phyloP scores from a whole-genome alignment of 2,329 filamentous ascomycete genomes.

The Colletotrichum tropicale region DNA sequence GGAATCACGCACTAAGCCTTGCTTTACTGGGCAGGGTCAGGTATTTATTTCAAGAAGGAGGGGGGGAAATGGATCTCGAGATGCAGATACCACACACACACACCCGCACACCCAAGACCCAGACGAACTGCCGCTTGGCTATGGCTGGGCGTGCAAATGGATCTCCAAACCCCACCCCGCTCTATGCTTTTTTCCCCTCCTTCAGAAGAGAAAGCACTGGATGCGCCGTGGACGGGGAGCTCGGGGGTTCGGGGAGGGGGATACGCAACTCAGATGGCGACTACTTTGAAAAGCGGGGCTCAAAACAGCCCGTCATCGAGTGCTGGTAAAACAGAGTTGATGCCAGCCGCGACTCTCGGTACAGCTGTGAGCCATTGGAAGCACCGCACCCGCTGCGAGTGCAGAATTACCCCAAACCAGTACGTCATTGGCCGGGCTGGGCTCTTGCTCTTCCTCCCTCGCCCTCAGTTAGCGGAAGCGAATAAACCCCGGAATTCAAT shows the following conservation, averaged over 20 bases:
- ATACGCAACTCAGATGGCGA: neutral
- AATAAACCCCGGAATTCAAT: neutral
- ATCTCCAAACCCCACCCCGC: constrained; percentile 19
- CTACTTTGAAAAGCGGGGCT: constrained; percentile 4
- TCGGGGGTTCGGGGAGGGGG: constrained; percentile 19
- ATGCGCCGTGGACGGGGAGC: neutral
- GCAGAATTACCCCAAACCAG: neutral
- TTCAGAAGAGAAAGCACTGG: neutral
- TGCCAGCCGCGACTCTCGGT: constrained; percentile 2
- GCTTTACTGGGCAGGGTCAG: constrained; percentile 12
- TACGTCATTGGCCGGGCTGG: constrained; percentile 10
- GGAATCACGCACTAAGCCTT: constrained; percentile 4
- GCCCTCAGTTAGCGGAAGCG: neutral
- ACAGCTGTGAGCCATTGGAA: neutral
- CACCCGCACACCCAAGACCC: neutral
- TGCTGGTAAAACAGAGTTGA: constrained; percentile 4
- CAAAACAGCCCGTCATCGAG: neutral
- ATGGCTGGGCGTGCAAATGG: neutral
- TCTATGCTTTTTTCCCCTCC: neutral
- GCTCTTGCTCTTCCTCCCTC: neutral
- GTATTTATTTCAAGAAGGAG: constrained; percentile 16
- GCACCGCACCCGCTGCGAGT: neutral
- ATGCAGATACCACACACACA: neutral
- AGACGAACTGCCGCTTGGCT: constrained; percentile 14
- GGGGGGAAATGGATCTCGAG: neutral